Evolutionary conservation across 768 basidiomycete genomes (phyloP).

Genomic region (Tulasnella sp.): DNA sequence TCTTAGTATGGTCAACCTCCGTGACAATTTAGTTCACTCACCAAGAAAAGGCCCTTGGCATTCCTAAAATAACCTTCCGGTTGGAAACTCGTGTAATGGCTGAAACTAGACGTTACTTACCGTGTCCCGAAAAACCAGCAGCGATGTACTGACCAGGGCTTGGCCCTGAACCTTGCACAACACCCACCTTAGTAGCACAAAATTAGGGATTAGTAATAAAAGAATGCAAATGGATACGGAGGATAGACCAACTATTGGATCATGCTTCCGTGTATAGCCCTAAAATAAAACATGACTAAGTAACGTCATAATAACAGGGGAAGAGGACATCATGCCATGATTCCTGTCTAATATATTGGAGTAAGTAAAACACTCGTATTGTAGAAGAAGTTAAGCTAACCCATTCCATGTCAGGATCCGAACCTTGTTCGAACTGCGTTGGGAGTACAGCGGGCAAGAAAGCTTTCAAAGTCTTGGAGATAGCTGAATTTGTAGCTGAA

Average conservation of each 20-base stretch:
- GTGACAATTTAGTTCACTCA: constrained; percentile 24
- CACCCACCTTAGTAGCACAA: constrained; percentile 19
- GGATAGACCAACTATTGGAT: constrained; percentile 74
- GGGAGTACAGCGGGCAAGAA: constrained; percentile 52
- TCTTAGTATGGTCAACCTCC: neutral
- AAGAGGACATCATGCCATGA: constrained; percentile 40
- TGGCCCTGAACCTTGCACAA: constrained; percentile 42
- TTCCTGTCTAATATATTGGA: constrained; percentile 47
- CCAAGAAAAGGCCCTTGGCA: constrained; percentile 67
- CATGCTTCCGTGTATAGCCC: constrained; percentile 41
- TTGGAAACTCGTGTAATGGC: neutral
- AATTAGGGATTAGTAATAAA: neutral
- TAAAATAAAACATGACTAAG: neutral
- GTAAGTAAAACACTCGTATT: neutral
- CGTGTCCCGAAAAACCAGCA: constrained; percentile 65
- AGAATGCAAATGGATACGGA: constrained; percentile 26
- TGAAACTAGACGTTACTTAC: constrained; percentile 26
- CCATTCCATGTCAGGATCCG: constrained; percentile 71
- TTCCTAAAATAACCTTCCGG: neutral
- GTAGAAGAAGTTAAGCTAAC: constrained; percentile 28
- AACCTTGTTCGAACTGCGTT: constrained; percentile 34
- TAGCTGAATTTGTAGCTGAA: constrained; percentile 33
- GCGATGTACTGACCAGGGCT: constrained; percentile 35
- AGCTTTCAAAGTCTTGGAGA: constrained; percentile 38
- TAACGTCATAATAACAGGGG: neutral